A percentile compares a stretch with the other conserved stretches of the same genome.
These are phyloP conservation scores for Suaeda aralocaspica DNA, from an alignment of 148 eudicot species.

Conservation along the genomic window DNA sequence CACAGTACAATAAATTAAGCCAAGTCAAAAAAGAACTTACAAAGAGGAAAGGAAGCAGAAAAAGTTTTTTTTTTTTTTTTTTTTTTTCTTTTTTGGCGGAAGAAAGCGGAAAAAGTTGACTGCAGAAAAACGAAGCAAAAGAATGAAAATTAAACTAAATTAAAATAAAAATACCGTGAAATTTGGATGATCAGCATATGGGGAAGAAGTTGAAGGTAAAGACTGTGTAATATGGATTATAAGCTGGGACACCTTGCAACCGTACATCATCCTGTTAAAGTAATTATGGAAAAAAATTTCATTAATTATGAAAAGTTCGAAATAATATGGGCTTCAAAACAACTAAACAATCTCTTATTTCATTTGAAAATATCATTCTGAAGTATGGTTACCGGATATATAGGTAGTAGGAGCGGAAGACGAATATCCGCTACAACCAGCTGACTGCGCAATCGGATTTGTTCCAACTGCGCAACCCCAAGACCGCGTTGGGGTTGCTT, in stretches of 20 bases:
- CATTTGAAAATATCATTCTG: no score
- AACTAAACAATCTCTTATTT: no score
- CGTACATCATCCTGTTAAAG: constrained; percentile 25
- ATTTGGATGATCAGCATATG: constrained; percentile 27
- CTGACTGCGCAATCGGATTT: constrained; percentile 59
- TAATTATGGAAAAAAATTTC: background rate
- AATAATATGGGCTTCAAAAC: no score
- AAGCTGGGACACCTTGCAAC: constrained; percentile 21
- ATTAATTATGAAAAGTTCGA: no score
- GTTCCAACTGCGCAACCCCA: constrained; percentile 84
- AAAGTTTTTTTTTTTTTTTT: no score
- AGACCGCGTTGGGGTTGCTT: constrained; percentile 86
- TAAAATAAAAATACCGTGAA: constrained; percentile 23
- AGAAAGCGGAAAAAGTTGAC: background rate
- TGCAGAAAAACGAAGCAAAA: background rate
- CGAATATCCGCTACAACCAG: constrained; percentile 24
- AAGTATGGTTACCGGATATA: constrained; percentile 23
- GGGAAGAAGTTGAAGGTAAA: constrained; percentile 28
- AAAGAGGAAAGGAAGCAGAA: no score
- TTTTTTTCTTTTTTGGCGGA: no score
- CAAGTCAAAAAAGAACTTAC: background rate
- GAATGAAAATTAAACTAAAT: no score
- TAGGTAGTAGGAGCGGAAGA: constrained; percentile 4
- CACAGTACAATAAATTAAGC: background rate
- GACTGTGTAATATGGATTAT: constrained; percentile 28